Evolutionary conservation across 495 filamentous ascomycete genomes (phyloP).

Genomic region (Hamigera avellanea): DNA sequence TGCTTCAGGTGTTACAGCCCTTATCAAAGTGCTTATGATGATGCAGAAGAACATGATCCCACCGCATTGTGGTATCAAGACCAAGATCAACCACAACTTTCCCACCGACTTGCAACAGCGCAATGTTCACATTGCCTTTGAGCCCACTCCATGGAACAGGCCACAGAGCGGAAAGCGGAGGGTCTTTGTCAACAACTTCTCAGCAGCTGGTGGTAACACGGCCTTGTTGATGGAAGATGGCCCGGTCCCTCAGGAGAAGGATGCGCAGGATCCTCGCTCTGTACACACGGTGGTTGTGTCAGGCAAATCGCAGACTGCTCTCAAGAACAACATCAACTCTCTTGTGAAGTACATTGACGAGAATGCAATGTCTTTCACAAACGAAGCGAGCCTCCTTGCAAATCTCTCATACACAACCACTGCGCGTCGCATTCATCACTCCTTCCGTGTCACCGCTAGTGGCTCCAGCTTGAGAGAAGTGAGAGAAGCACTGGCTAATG

Average conservation of each 20-base stretch:
- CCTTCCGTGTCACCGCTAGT: conserved; percentile 53
- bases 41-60: conserved; percentile 73
- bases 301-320: conserved; percentile 38
- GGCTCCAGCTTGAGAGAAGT: conserved; percentile 21
- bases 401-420: conserved; percentile 72
- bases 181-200: conserved; percentile 60
- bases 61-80: conserved; percentile 82
- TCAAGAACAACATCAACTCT: conserved; percentile 42
- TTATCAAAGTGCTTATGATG: conserved; percentile 85
- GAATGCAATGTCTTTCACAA: conserved; percentile 31
- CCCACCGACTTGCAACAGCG: conserved; percentile 62
- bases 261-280: conserved; percentile 40
- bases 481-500: conserved; percentile 15
- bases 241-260: conserved; percentile 20
- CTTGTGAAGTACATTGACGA: conserved; percentile 39
- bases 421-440: conserved; percentile 73
- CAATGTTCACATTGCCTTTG: conserved; percentile 58
- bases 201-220: conserved; percentile 45
- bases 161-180: conserved; percentile 51
- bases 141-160: conserved; percentile 50
- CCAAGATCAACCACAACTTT: conserved; percentile 68
- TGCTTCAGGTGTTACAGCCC: conserved; percentile 69
- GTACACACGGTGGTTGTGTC: conserved; percentile 41
- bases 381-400: conserved; percentile 26
- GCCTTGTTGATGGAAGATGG: conserved; percentile 44